Percentiles rank a stretch among this genome's conserved stretches.
Conservation (phyloP, 2,329 filamentous ascomycete species). For the Fusarium hostae region DNA sequence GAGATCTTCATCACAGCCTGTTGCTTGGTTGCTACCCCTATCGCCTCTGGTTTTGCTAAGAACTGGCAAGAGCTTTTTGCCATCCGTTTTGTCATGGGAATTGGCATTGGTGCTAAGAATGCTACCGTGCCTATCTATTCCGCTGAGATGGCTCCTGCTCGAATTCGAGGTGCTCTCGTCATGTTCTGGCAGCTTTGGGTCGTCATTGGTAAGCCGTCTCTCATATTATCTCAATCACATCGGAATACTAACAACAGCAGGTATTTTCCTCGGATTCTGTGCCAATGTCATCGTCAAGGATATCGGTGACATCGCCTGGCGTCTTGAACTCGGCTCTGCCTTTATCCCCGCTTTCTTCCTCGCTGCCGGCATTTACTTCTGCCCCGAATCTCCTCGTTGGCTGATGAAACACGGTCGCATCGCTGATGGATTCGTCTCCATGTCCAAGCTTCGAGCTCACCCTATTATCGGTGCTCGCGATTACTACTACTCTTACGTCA, state of each 20-base stretch:
- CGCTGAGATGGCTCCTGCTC: constrained; percentile 75
- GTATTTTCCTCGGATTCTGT: constrained; percentile 56
- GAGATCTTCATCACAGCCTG: constrained; percentile 78
- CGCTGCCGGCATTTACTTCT: constrained; percentile 66
- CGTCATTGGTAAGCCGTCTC: constrained; percentile 55
- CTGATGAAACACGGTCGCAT: constrained; percentile 73
- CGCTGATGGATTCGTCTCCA: constrained; percentile 66
- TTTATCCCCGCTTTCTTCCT: constrained; percentile 68
- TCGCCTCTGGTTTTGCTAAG: constrained; percentile 72
- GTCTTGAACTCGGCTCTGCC: constrained; percentile 66
- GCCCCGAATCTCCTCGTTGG: constrained; percentile 73
- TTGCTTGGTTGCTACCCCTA: constrained; percentile 73
- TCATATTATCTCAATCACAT: rapidly evolving
- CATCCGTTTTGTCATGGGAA: constrained; percentile 74
- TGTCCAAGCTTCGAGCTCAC: constrained; percentile 62
- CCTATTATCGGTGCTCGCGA: constrained; percentile 68
- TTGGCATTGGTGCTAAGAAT: constrained; percentile 75
- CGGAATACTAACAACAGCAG: rapidly evolving
- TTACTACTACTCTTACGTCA: constrained; percentile 64
- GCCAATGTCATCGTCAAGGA: constrained; percentile 50
- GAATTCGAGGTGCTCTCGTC: constrained; percentile 77
- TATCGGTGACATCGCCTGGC: constrained; percentile 48
- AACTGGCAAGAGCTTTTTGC: constrained; percentile 75
- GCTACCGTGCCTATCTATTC: constrained; percentile 77
- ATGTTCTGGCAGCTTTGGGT: constrained; percentile 84